phyloP scores from a whole-genome alignment of 129 eudicot species.

The Escallonia herrerae region DNA sequence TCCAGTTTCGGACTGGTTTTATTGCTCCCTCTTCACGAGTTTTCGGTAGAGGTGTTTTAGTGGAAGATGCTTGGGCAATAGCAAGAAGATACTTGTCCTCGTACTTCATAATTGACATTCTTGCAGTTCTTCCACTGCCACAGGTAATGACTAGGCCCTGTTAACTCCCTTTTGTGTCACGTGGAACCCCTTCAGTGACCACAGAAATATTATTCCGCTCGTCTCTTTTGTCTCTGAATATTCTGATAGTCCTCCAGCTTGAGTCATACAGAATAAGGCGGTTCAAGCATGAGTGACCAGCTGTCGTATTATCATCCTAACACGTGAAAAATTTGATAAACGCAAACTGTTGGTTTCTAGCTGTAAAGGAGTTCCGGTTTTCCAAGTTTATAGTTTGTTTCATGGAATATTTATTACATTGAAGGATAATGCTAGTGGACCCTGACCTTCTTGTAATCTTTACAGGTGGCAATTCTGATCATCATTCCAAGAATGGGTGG shows the following conservation, averaged over 20 bases:
- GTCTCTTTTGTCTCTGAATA: too few relatives aligned
- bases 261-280: too few relatives aligned
- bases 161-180: too few relatives aligned
- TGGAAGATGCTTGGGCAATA: slow-evolving; percentile 73
- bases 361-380: neutral
- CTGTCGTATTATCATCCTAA: too few relatives aligned
- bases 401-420: neutral
- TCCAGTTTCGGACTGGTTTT: slow-evolving; percentile 88
- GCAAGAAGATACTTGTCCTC: slow-evolving; percentile 79
- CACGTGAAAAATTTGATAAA: too few relatives aligned
- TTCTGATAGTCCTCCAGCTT: too few relatives aligned
- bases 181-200: too few relatives aligned
- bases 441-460: slow-evolving; percentile 13
- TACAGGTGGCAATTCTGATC: slow-evolving; percentile 60
- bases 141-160: slow-evolving; percentile 42
- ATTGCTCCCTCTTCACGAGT: slow-evolving; percentile 96
- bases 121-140: slow-evolving; percentile 94
- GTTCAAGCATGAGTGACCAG: too few relatives aligned
- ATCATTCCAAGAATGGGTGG: slow-evolving; percentile 61
- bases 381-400: neutral
- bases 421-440: neutral
- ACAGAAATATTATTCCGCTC: too few relatives aligned
- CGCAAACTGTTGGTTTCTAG: neutral
- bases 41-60: slow-evolving; percentile 94
- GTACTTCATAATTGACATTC: slow-evolving; percentile 74